A percentile compares a stretch with the other conserved stretches of the same genome.
Conservation (phyloP, 495 filamentous ascomycete genomes). For the Aspergillus homomorphus region DNA sequence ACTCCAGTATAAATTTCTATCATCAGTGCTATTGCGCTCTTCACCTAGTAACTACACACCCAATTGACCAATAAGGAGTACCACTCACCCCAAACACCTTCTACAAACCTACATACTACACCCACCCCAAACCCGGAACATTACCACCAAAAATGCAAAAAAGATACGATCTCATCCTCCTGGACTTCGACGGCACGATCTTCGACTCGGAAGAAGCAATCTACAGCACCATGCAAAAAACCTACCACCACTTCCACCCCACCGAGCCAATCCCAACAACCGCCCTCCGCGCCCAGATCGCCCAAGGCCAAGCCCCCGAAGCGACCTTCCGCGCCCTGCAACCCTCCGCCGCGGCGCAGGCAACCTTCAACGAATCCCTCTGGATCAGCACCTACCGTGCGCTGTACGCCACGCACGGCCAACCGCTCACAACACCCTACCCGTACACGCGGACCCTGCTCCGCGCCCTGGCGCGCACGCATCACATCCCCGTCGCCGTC, state of each 20-base stretch:
- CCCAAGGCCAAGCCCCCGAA: slow-evolving; percentile 18
- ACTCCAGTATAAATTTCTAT: too few species aligned
- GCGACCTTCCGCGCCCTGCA: slow-evolving; percentile 23
- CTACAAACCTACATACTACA: too few species aligned
- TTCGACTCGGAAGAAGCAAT: slow-evolving; percentile 28
- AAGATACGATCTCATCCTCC: slow-evolving; percentile 17
- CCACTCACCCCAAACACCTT: too few species aligned
- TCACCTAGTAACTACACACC: too few species aligned
- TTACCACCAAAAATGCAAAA: background rate
- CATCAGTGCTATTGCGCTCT: too few species aligned
- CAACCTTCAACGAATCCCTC: slow-evolving; percentile 5
- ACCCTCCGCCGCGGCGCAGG: slow-evolving; percentile 6
- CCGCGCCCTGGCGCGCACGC: slow-evolving; percentile 8
- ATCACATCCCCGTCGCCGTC: slow-evolving; percentile 22
- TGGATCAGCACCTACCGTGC: slow-evolving; percentile 26
- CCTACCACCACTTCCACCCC: slow-evolving; percentile 25
- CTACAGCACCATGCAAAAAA: slow-evolving; percentile 17
- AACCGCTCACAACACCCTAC: slow-evolving; percentile 23
- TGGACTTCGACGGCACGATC: slow-evolving; percentile 32
- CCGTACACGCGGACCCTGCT: slow-evolving; percentile 22
- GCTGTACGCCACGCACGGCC: slow-evolving; percentile 27
- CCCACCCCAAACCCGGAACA: background rate
- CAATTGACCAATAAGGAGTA: too few species aligned
- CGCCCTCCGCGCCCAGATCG: slow-evolving; percentile 22
- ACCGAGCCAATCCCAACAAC: slow-evolving; percentile 12